These are phyloP conservation scores for Schizophyllum commune DNA, from an alignment of 1,284 basidiomycete genomes.

Conservation along the genomic window DNA sequence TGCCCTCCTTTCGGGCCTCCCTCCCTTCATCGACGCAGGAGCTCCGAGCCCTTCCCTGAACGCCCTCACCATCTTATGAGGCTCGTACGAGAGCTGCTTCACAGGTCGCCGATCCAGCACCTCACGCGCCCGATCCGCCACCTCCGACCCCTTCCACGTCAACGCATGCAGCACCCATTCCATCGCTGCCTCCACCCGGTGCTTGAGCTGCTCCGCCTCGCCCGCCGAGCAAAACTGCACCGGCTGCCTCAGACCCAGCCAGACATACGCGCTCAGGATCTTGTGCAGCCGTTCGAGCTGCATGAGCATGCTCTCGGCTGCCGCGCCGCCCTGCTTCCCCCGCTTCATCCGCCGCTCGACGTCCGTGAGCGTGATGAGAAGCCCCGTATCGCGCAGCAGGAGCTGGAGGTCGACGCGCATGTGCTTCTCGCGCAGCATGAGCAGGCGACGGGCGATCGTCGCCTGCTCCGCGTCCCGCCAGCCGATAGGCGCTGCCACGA, in stretches of 20 bases:
- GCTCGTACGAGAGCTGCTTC: not conserved
- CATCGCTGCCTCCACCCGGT: constrained; percentile 61
- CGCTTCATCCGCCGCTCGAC: constrained; percentile 30
- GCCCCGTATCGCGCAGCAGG: constrained; percentile 25
- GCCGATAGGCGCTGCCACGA: constrained; percentile 22
- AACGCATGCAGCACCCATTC: constrained; percentile 52
- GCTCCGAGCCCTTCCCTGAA: not conserved
- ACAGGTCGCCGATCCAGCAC: not conserved
- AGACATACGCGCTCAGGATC: constrained; percentile 77
- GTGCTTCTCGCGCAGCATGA: constrained; percentile 24
- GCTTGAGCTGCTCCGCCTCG: constrained; percentile 49
- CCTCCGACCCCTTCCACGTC: constrained; percentile 14
- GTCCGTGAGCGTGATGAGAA: constrained; percentile 22
- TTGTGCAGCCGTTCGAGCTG: constrained; percentile 78
- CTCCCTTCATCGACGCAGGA: too few relatives aligned
- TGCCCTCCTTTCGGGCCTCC: too few relatives aligned
- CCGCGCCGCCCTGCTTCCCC: constrained; percentile 9
- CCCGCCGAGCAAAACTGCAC: constrained; percentile 62
- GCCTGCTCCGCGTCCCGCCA: constrained; percentile 29
- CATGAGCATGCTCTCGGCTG: constrained; percentile 17
- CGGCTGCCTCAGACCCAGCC: constrained; percentile 77
- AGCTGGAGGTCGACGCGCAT: constrained; percentile 30
- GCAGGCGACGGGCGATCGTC: constrained; percentile 19
- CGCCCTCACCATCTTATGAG: not conserved
- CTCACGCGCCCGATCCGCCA: not conserved